Evolutionary conservation across 495 filamentous ascomycete species (phyloP), one percentile per base, ranked within the genome.

Genomic region (Penicillium verhagenii): DNA sequence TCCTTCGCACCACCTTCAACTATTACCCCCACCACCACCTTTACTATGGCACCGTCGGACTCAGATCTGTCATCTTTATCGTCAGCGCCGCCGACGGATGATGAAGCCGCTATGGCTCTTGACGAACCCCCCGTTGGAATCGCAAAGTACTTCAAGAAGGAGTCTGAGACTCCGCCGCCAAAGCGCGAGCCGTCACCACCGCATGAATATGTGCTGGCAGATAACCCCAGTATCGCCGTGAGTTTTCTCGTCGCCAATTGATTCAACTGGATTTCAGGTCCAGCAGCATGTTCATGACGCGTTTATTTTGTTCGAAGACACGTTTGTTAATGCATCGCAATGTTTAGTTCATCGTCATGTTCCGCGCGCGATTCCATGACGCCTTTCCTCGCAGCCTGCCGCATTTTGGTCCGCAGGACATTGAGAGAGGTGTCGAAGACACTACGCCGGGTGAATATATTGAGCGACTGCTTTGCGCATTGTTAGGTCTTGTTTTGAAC

Each of bases 341-440:
- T 63, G 52, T 47, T 37, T 71, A 97, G 92, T 96, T 98, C 71
- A 90, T 98, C 71, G 90, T 96, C 60, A 96, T 92, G 90, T 98
- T 96, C 71, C 88, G 93, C 67, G 85, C 90, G 72, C 89, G 94
- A 64, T 97, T 97, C 68, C 85, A 80, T 68, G 91, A 96, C 38
- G 87, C 82, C 53, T 92, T 98, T 57, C 87, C 91, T 28, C 90
- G 91, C 67, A 91, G 89, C 35, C 74, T 95, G 7, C 78, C 88
- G 50, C 89, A 97, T 65, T 88, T 92, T 53, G 94, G 94, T 20
- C 93, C 93, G 20, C 94, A 98, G 72, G 94, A 98, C 73, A 82
- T 98, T 48, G 94, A 98, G 75, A 76, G 82, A 60, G 94, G 92
- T 23, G 83, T 96, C 19, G 80, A 83, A 43, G 90, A 96, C 60